phyloP scores from a whole-genome alignment of 2,329 filamentous ascomycete species.

The Chalara sp. region DNA sequence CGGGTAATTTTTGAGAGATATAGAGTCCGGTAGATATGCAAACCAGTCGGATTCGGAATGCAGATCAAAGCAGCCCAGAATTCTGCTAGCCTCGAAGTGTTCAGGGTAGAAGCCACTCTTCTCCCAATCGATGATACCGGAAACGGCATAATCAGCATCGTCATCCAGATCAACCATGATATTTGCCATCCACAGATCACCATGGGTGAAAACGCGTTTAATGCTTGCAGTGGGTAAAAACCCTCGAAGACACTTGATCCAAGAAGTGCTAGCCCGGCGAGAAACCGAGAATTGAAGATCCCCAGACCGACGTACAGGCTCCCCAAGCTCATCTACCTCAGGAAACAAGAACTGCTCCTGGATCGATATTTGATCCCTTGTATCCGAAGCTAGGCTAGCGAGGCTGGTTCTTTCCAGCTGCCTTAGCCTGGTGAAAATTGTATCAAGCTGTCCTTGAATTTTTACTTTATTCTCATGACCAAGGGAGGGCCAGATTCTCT shows the following conservation, averaged over 20 bases:
- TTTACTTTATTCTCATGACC: neutral
- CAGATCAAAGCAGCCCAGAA: conserved; percentile 1
- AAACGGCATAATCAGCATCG: conserved; percentile 5
- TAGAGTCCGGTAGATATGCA: conserved; percentile 3
- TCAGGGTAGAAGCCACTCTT: conserved; percentile 12
- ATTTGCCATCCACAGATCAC: conserved; percentile 10
- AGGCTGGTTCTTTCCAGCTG: neutral
- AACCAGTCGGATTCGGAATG: conserved; percentile 5
- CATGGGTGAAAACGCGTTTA: conserved; percentile 11
- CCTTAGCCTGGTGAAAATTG: neutral
- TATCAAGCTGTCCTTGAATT: neutral
- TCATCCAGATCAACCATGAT: conserved; percentile 11
- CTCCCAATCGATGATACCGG: conserved; percentile 13
- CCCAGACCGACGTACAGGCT: conserved; percentile 7
- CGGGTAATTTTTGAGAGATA: conserved; percentile 3
- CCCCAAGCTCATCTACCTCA: neutral
- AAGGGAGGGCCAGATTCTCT: neutral
- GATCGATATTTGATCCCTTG: neutral
- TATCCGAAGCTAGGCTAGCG: neutral
- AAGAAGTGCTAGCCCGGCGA: conserved; percentile 1
- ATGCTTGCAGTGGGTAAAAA: conserved; percentile 4
- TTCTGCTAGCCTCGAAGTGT: conserved; percentile 5
- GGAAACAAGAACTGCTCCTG: neutral
- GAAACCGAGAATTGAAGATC: conserved; percentile 11
- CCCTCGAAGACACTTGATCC: conserved; percentile 8